Conservation (phyloP, 176 grass and related monocot species). For the Oryza coarctata region DNA sequence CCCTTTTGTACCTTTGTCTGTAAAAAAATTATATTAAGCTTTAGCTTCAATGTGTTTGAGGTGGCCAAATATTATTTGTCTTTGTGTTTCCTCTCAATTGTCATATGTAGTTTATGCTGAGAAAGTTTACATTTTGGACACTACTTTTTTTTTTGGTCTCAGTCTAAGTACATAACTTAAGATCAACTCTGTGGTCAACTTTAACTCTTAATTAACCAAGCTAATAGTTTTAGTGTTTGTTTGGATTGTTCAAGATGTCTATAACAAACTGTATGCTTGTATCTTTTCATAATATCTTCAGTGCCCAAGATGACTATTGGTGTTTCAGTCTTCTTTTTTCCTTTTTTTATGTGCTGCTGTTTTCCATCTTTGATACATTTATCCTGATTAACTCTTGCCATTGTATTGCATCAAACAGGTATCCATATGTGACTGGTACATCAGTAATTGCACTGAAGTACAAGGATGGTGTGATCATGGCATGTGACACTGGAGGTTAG, state of each 20-base stretch:
- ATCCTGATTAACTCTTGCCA: slow-evolving; percentile 17
- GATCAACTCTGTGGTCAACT: too few species aligned
- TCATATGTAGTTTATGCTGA: neutral
- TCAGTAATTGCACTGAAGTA: slow-evolving; percentile 94
- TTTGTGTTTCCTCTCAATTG: too few species aligned
- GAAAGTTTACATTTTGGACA: neutral
- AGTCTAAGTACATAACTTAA: too few species aligned
- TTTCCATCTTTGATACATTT: neutral
- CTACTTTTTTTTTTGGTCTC: neutral
- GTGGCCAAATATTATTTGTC: too few species aligned
- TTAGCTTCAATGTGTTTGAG: too few species aligned
- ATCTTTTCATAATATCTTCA: neutral
- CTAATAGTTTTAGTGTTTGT: neutral
- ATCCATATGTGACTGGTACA: slow-evolving; percentile 92
- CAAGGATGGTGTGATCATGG: slow-evolving; percentile 93
- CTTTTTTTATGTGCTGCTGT: neutral
- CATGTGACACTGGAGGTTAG: slow-evolving; percentile 83
- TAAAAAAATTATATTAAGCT: too few species aligned
- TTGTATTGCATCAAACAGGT: slow-evolving; percentile 49
- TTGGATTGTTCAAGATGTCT: neutral
- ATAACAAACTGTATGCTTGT: neutral
- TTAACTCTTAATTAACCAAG: too few species aligned
- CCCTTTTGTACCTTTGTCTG: too few species aligned
- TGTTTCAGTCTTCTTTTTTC: neutral
- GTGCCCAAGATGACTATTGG: neutral